Evolutionary conservation across 192 early-diverging fungal species (phyloP).

Genomic region (Fimicolochytrium jonesii): DNA sequence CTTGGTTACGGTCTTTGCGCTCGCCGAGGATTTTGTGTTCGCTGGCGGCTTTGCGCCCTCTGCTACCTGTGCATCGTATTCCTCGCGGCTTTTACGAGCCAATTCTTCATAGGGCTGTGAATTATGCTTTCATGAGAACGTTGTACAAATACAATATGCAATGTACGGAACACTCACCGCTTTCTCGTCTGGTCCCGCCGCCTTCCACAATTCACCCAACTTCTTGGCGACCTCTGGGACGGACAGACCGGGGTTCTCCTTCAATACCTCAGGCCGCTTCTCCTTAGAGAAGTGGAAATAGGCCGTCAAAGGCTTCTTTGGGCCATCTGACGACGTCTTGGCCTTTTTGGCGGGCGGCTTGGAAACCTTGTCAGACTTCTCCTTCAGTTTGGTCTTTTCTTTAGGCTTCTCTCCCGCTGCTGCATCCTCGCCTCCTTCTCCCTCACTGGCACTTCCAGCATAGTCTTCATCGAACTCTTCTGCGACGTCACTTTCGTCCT

Average conservation of each 20-base stretch:
- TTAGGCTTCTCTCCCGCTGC: not conserved
- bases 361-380: slow-evolving; percentile 11
- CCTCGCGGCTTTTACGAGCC: not conserved
- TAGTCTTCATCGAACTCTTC: slow-evolving; percentile 45
- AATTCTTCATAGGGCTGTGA: too few relatives aligned
- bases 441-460: slow-evolving; percentile 28
- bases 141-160: too few relatives aligned
- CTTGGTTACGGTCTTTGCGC: too few relatives aligned
- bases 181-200: slow-evolving; percentile 52
- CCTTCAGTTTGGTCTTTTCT: slow-evolving; percentile 6
- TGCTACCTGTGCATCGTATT: not conserved
- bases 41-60: not conserved
- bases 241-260: slow-evolving; percentile 60
- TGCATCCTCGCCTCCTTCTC: slow-evolving; percentile 22
- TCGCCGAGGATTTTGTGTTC: slow-evolving; percentile 4
- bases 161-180: too few relatives aligned
- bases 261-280: slow-evolving; percentile 64
- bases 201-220: slow-evolving; percentile 71
- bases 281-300: slow-evolving; percentile 86
- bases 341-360: slow-evolving; percentile 30
- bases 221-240: slow-evolving; percentile 61
- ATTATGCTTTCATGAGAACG: too few relatives aligned
- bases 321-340: slow-evolving; percentile 79
- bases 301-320: slow-evolving; percentile 79
- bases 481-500: slow-evolving; percentile 36